Evolutionary conservation across 2,329 filamentous ascomycete genomes (phyloP), one percentile per base, ranked within the genome.

Genomic region (Samsoniella hepiali): DNA sequence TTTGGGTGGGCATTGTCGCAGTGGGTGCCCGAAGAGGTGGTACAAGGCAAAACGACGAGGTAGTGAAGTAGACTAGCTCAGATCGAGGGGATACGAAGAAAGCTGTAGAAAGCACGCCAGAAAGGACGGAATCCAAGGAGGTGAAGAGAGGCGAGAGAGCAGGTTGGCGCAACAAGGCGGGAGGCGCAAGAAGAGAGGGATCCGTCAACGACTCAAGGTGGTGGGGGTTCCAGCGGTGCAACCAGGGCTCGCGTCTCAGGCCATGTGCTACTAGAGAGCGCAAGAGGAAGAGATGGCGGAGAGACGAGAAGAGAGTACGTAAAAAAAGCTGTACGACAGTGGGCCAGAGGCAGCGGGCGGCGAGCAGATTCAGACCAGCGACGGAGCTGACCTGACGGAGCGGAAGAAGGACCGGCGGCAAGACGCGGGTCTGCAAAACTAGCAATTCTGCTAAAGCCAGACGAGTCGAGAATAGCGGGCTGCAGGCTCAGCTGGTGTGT

Each of bases 1-100:
- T 64, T 72, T 77, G 76, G 66, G 76, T 75, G 63, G 76, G 74
- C 76, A 78, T 78, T 65, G 67, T 44, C 53, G 58, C 51, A 60
- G 58, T 57, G 27, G 60, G 51, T 62, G 60, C 51, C 58, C 58
- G 15, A 61, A 47, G 50, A 55, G 45, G 58, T 61, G 5, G 58
- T 53, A 44, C 58, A 42, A 61, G 40, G 38, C 58, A 45, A 61
- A 54, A 36, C 40, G 58, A 40, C 58, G 31, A 29, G 10, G 50
- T 45, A 29, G 27, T 22, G 40, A 32, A 11, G 17, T n/a, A 50
- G 40, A n/a, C 49, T 44, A 8, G 49, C n/a, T n/a, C 38, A 61
- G 40, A 10, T 11, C n/a, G 34, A 45, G 40, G 10, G 17, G 29
- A 17, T 7, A n/a, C 49, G 49, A 54, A 45, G 17, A 27, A 32